Percentiles rank a stretch among this genome's conserved stretches.
Evolutionary conservation across 768 basidiomycete species (phyloP).

Genomic region (Pleurotus giganteus): DNA sequence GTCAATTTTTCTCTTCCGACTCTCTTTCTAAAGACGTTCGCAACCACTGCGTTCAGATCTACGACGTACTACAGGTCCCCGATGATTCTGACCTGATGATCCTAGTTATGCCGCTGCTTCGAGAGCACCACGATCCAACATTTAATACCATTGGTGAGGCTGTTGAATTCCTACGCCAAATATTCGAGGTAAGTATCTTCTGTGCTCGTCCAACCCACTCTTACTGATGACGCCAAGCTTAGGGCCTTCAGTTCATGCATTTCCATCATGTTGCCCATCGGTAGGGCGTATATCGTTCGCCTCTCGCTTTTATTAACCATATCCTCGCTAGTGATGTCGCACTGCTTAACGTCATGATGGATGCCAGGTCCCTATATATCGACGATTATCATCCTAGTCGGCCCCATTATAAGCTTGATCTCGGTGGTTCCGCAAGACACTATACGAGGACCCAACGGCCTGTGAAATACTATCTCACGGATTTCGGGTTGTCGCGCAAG

Average conservation of each 20-base stretch:
- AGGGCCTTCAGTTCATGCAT: conserved; percentile 24
- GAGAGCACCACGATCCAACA: conserved; percentile 11
- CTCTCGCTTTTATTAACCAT: not conserved
- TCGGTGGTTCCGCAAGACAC: conserved; percentile 16
- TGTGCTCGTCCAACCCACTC: too few species aligned
- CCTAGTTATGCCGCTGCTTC: conserved; percentile 16
- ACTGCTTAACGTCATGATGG: conserved; percentile 31
- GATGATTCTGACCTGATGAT: conserved; percentile 10
- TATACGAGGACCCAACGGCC: conserved; percentile 25
- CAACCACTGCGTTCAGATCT: conserved; percentile 28
- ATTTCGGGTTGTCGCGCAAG: conserved; percentile 32
- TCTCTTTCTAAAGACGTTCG: not conserved
- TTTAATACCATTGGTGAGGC: conserved; percentile 30
- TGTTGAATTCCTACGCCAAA: conserved; percentile 27
- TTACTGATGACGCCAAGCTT: too few species aligned
- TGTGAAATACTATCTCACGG: conserved; percentile 34
- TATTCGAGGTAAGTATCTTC: conserved; percentile 21
- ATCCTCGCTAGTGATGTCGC: not conserved
- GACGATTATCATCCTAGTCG: conserved; percentile 23
- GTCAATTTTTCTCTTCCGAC: conserved; percentile 15
- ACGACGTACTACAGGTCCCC: conserved; percentile 16
- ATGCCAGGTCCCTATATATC: conserved; percentile 24
- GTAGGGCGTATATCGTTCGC: conserved; percentile 9
- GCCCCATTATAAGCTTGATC: conserved; percentile 18
- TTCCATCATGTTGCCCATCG: conserved; percentile 21